Evolutionary conservation across 2,329 filamentous ascomycete species (phyloP).

Genomic region (Beauveria bassiana): DNA sequence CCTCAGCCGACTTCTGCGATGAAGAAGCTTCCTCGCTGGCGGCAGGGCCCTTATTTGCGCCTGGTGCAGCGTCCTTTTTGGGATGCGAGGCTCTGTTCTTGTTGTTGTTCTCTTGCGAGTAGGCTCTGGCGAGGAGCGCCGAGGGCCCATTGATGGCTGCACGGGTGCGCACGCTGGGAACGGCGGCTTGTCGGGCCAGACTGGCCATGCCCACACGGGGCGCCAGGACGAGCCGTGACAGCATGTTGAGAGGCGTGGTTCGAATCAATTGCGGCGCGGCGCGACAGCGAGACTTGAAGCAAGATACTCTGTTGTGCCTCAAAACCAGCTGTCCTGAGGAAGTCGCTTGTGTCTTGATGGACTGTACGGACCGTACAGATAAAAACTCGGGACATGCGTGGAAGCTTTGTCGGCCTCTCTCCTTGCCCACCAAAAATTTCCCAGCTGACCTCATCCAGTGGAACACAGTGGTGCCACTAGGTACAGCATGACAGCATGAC

Average conservation of each 20-base stretch:
- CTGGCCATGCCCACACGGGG: conserved; percentile 13
- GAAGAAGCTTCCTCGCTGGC: neutral
- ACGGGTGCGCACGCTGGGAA: conserved; percentile 4
- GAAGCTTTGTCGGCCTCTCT: neutral
- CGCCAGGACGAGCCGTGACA: conserved; percentile 15
- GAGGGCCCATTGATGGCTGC: conserved; percentile 10
- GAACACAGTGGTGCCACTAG: neutral
- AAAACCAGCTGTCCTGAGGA: neutral
- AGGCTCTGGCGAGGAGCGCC: conserved; percentile 12
- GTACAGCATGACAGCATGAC: no score
- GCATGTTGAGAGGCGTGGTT: conserved; percentile 13
- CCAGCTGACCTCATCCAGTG: conserved; percentile 12
- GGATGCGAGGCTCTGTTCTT: conserved; percentile 7
- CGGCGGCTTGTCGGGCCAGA: conserved; percentile 16
- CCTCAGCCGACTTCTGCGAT: conserved; percentile 1
- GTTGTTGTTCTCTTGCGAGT: conserved; percentile 12
- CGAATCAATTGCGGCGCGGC: conserved; percentile 3
- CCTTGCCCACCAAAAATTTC: conserved; percentile 12
- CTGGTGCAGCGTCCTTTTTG: conserved; percentile 9
- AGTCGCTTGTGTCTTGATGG: neutral
- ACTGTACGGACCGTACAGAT: neutral
- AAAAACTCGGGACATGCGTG: neutral
- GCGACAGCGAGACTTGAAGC: conserved; percentile 1
- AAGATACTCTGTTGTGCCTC: neutral
- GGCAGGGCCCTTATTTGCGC: conserved; percentile 1